Evolutionary conservation across 345 rosid species (phyloP).

Genomic region (Eucalyptus regnans): DNA sequence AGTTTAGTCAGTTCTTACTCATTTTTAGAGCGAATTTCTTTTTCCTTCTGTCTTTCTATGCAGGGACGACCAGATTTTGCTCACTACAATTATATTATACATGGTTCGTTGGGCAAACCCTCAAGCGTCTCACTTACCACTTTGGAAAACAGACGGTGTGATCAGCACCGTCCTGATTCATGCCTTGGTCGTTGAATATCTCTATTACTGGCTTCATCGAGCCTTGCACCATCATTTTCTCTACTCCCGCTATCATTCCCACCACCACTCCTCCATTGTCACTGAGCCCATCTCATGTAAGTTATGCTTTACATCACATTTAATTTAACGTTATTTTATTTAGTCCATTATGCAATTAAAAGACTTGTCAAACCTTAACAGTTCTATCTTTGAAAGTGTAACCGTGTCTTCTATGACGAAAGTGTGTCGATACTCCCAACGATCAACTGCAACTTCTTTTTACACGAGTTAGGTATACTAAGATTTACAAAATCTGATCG

Average conservation of each 20-base stretch:
- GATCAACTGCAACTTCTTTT: neutral
- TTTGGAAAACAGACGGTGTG: conserved; percentile 47
- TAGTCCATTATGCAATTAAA: neutral
- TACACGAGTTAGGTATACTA: neutral
- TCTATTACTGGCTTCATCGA: conserved; percentile 73
- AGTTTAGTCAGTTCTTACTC: neutral
- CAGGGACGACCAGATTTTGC: conserved; percentile 48
- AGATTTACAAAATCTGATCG: neutral
- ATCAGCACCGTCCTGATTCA: conserved; percentile 27
- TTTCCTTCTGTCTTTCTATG: neutral
- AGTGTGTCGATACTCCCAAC: neutral
- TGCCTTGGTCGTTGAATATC: conserved; percentile 52
- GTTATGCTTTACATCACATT: neutral
- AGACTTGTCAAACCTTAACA: neutral
- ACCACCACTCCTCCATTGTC: conserved; percentile 69
- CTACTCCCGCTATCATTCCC: conserved; percentile 77
- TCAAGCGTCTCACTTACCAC: conserved; percentile 12
- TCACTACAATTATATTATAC: conserved; percentile 11
- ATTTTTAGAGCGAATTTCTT: neutral
- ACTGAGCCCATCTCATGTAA: conserved; percentile 59
- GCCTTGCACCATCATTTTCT: conserved; percentile 61
- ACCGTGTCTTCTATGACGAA: neutral
- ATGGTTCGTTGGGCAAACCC: neutral
- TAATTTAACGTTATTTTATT: neutral
- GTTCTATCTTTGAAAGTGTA: neutral